phyloP scores from a whole-genome alignment of 2,329 filamentous ascomycete genomes.

The Aschersonia sp. region DNA sequence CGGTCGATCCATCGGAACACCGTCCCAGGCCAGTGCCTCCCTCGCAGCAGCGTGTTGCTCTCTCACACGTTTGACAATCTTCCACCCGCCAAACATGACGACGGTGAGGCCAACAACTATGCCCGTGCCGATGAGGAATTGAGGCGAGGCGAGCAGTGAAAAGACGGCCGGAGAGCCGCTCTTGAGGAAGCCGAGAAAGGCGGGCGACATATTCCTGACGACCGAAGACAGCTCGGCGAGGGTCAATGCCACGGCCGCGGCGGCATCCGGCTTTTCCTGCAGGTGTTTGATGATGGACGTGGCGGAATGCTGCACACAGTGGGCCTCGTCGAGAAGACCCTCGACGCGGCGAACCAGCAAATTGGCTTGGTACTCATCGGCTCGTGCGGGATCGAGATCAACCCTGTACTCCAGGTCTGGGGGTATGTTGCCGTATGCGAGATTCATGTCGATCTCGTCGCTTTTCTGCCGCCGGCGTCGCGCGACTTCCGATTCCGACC shows the following conservation, averaged over 20 bases:
- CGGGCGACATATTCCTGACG: slow-evolving; percentile 70
- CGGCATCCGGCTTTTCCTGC: slow-evolving; percentile 64
- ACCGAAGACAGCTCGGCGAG: slow-evolving; percentile 82
- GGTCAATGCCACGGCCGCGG: slow-evolving; percentile 85
- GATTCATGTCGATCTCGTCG: slow-evolving; percentile 68
- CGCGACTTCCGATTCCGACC: slow-evolving; percentile 24
- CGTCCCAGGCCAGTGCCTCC: slow-evolving; percentile 15
- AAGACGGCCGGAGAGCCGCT: slow-evolving; percentile 74
- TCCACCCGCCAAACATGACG: slow-evolving; percentile 91
- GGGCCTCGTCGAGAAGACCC: slow-evolving; percentile 66
- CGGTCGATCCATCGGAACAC: slow-evolving; percentile 10
- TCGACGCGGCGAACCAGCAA: slow-evolving; percentile 63
- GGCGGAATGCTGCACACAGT: slow-evolving; percentile 78
- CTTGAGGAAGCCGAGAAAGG: slow-evolving; percentile 63
- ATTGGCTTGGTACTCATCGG: slow-evolving; percentile 31
- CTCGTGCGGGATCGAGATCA: slow-evolving; percentile 32
- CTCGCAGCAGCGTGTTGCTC: slow-evolving; percentile 20
- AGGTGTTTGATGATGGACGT: slow-evolving; percentile 65
- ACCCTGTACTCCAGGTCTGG: slow-evolving; percentile 44
- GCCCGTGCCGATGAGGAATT: slow-evolving; percentile 87
- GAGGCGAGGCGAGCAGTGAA: slow-evolving; percentile 71
- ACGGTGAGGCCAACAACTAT: slow-evolving; percentile 87
- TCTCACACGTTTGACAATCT: slow-evolving; percentile 80
- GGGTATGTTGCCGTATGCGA: slow-evolving; percentile 78
- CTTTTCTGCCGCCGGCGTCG: slow-evolving; percentile 9